Base-by-base conservation (phyloP, 495 filamentous ascomycete genomes). In the Penicillium ucsense region DNA sequence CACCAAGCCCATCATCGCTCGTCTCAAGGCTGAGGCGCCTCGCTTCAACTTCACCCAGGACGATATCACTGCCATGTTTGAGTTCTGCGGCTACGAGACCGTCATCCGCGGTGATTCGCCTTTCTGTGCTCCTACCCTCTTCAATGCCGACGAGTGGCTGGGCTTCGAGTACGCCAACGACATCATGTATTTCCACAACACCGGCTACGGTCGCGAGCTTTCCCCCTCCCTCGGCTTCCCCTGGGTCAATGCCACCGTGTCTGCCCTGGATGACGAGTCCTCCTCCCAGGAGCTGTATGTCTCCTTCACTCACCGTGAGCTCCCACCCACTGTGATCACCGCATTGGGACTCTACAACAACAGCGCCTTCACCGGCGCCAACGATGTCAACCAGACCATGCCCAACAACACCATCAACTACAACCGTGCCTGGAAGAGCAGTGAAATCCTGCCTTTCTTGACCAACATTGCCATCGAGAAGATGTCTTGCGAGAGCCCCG, bases 31-130 rank as follows among this genome's bases (percentile, higher is more conserved):
- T 27, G 12, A 39, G 12, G 37, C 11, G 29, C 12, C 11, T 3
- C 9, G 12, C 12, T 39, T 39, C 37, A 39, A 39, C 12, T 39
- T 39, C 12, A 39, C 37, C 9, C 12, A 27, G 9, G 37, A 28
- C 29, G 57, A 60, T 46, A 51, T 60, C n/a, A 52, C 51, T 30
- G 53, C 31, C 39, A 60, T 60, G 57, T 60, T 60, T 46, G 47
- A 56, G 53, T 44, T 60, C 0, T 60, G 57, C 50, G 57, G 57
- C n/a, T 56, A 60, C 43, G 57, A 60, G 35, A 60, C 53, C 36
- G 57, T 60, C 33, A 56, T 60, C 38, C 50, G 57, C 3, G 57
- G 57, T 5, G 46, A 39, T 8, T 60, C 57, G 3, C 50, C 53
- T 9, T 60, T 56, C 43, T 60, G 57, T 44, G 51, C 57, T 0